Conservation (phyloP, 352 stramenopile species). For the Phytophthora sansomeana region DNA sequence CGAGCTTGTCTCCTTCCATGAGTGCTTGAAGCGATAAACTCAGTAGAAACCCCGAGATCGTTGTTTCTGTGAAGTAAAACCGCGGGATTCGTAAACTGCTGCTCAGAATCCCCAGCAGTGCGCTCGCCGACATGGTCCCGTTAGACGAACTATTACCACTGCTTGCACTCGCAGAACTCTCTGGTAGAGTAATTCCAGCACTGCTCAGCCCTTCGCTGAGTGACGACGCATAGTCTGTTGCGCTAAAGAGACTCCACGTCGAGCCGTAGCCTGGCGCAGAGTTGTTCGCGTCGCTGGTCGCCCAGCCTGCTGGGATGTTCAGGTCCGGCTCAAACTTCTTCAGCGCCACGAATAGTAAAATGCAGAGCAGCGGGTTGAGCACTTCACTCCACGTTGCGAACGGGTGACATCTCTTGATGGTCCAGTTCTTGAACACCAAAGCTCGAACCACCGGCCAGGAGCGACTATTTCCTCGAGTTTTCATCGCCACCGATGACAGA, state of each 20-base stretch:
- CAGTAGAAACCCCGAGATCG: slow-evolving; percentile 65
- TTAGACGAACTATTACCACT: slow-evolving; percentile 12
- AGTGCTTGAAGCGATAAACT: slow-evolving; percentile 59
- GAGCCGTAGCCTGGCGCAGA: slow-evolving; percentile 44
- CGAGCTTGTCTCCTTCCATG: slow-evolving; percentile 50
- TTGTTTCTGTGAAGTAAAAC: slow-evolving; percentile 78
- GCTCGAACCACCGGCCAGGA: slow-evolving; percentile 36
- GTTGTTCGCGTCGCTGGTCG: slow-evolving; percentile 41
- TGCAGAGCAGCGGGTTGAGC: slow-evolving; percentile 72
- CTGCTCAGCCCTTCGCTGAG: slow-evolving; percentile 33
- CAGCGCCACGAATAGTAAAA: slow-evolving; percentile 73
- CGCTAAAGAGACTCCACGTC: slow-evolving; percentile 55
- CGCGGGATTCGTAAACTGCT: slow-evolving; percentile 47
- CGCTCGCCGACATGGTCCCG: slow-evolving; percentile 16
- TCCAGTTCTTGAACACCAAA: slow-evolving; percentile 79
- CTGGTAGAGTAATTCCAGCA: slow-evolving; percentile 24
- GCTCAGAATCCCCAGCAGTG: slow-evolving; percentile 25
- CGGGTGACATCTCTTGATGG: slow-evolving; percentile 72
- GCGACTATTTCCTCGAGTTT: not conserved
- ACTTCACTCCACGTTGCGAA: slow-evolving; percentile 73
- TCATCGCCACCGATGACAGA: slow-evolving; percentile 9
- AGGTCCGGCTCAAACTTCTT: slow-evolving; percentile 68
- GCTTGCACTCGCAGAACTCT: slow-evolving; percentile 8
- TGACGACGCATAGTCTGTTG: slow-evolving; percentile 16
- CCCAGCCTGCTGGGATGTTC: slow-evolving; percentile 58